Percentiles rank a stretch among this genome's conserved stretches.
phyloP scores from a whole-genome alignment of 2,329 filamentous ascomycete genomes.

The Xylaria sp. region DNA sequence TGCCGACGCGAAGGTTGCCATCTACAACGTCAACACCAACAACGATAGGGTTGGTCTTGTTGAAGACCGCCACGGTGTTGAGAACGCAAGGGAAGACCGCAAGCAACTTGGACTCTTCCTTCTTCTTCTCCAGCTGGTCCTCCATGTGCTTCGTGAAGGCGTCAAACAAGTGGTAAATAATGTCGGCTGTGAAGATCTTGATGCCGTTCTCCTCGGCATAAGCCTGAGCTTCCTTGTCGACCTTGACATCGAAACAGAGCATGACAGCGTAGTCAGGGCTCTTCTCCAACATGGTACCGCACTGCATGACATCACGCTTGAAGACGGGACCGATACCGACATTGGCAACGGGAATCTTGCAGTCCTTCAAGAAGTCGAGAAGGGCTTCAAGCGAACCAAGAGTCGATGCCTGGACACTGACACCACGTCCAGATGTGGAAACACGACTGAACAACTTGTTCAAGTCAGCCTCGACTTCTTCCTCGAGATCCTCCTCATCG shows the following conservation, averaged over 20 bases:
- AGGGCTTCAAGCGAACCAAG: constrained; percentile 94
- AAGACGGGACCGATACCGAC: constrained; percentile 96
- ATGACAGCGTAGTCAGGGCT: constrained; percentile 94
- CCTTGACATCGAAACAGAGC: constrained; percentile 99
- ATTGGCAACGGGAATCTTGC: constrained; percentile 96
- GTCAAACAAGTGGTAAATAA: constrained; percentile 98
- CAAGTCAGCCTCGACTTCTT: constrained; percentile 93
- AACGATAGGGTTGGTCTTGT: constrained; percentile 95
- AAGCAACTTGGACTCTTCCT: constrained; percentile 91
- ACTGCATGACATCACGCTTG: constrained; percentile 95
- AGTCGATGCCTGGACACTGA: constrained; percentile 94
- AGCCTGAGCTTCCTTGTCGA: constrained; percentile 88
- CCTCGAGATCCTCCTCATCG: constrained; percentile 92
- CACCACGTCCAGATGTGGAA: constrained; percentile 86
- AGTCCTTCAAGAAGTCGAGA: constrained; percentile 90
- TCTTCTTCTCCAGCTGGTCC: constrained; percentile 79
- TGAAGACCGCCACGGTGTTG: constrained; percentile 87
- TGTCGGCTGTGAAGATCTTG: constrained; percentile 97
- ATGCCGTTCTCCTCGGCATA: constrained; percentile 93
- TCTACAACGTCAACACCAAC: constrained; percentile 94
- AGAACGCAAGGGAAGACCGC: constrained; percentile 97
- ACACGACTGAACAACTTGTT: constrained; percentile 87
- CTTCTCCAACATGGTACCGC: constrained; percentile 95
- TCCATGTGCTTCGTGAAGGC: constrained; percentile 94
- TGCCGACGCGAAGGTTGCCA: constrained; percentile 78